phyloP scores from a whole-genome alignment of 345 rosid genomes.

The Pistacia atlantica region DNA sequence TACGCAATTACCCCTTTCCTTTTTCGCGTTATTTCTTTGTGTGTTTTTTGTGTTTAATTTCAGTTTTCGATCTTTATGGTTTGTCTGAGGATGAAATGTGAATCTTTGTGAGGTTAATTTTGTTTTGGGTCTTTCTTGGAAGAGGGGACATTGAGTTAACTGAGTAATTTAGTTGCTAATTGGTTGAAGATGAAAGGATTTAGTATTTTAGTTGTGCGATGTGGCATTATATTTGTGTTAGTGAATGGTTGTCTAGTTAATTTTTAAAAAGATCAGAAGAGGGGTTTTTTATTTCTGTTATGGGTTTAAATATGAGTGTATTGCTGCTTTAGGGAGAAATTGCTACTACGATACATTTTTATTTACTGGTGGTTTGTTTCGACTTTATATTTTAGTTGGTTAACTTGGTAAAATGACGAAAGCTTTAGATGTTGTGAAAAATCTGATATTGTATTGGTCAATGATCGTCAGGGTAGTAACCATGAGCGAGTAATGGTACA shows the following conservation, averaged over 20 bases:
- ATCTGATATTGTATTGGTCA: too few species aligned
- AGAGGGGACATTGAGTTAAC: background rate
- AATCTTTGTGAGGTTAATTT: background rate
- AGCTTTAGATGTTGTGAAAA: too few species aligned
- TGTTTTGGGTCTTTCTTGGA: background rate
- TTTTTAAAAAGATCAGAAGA: background rate
- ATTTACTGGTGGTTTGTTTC: too few species aligned
- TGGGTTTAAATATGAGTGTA: background rate
- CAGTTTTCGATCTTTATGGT: constrained; percentile 22
- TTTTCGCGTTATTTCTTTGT: constrained; percentile 6
- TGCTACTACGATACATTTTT: too few species aligned
- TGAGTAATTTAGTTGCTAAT: background rate
- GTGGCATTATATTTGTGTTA: background rate
- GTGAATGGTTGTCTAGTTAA: background rate
- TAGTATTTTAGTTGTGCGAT: background rate
- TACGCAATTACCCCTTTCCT: constrained; percentile 23
- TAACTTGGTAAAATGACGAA: too few species aligned
- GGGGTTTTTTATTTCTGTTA: background rate
- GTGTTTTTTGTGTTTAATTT: constrained; percentile 12
- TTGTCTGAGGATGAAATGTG: background rate
- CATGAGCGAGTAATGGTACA: background rate
- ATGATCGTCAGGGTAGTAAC: background rate
- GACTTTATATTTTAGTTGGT: too few species aligned
- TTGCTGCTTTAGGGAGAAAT: too few species aligned
- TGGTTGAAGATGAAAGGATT: background rate